Conservation (phyloP, 2,329 filamentous ascomycete species). For the Phyllosticta ampelicida region DNA sequence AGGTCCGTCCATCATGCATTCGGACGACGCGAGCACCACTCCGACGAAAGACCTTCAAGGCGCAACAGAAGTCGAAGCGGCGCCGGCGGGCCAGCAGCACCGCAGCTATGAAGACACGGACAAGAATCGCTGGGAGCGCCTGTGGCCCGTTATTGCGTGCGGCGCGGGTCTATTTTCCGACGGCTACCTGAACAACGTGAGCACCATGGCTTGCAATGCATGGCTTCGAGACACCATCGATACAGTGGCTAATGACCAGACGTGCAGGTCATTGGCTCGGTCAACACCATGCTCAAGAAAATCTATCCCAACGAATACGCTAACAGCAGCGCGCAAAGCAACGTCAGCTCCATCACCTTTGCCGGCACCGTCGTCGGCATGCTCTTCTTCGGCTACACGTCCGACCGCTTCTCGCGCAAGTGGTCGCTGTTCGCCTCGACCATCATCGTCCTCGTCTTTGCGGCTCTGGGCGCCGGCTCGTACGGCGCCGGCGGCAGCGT, state of each 20-base stretch:
- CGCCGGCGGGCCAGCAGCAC: not conserved
- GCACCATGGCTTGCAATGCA: slow-evolving; percentile 4
- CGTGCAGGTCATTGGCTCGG: slow-evolving; percentile 68
- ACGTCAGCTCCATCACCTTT: slow-evolving; percentile 75
- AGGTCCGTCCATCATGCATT: not conserved
- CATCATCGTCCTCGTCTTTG: slow-evolving; percentile 74
- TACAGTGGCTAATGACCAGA: not conserved
- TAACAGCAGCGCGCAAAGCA: slow-evolving; percentile 57
- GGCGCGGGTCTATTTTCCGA: slow-evolving; percentile 86
- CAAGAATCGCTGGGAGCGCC: slow-evolving; percentile 32
- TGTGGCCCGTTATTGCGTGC: slow-evolving; percentile 72
- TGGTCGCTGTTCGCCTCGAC: slow-evolving; percentile 74
- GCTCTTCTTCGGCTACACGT: slow-evolving; percentile 67
- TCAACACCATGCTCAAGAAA: slow-evolving; percentile 60
- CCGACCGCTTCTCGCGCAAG: slow-evolving; percentile 76
- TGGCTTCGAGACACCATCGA: not conserved
- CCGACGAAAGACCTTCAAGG: not conserved
- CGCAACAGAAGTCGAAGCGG: not conserved
- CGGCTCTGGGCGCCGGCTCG: slow-evolving; percentile 63
- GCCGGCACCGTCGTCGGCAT: slow-evolving; percentile 77
- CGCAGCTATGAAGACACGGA: slow-evolving; percentile 17
- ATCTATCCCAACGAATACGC: slow-evolving; percentile 63
- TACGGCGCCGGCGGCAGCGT: slow-evolving; percentile 62
- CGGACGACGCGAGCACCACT: not conserved
- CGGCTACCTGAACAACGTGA: slow-evolving; percentile 80